These are phyloP conservation scores for Xylaria sp. DNA, from an alignment of 2,329 filamentous ascomycete genomes.

Conservation along the genomic window DNA sequence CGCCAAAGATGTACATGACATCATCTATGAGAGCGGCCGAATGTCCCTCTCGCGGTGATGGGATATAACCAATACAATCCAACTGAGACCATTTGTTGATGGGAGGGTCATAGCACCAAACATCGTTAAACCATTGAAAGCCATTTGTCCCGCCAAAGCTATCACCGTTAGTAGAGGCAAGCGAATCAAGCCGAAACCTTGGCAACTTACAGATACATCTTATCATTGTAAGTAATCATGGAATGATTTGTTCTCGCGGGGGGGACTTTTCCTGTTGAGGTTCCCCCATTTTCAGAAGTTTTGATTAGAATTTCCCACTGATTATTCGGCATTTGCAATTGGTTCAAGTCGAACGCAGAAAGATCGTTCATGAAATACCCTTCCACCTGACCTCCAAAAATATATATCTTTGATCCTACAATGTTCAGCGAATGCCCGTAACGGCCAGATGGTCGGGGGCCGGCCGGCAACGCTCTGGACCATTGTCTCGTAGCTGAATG, in stretches of 20 bases:
- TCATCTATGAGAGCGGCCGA: conserved; percentile 93
- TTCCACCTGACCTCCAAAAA: conserved; percentile 97
- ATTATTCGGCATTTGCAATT: conserved; percentile 89
- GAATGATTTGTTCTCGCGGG: conserved; percentile 95
- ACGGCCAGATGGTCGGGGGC: conserved; percentile 84
- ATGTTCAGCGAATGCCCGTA: conserved; percentile 98
- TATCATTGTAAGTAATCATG: conserved; percentile 90
- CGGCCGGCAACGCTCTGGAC: conserved; percentile 91
- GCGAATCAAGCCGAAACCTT: not conserved
- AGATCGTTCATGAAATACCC: conserved; percentile 98
- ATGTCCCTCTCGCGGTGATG: conserved; percentile 91
- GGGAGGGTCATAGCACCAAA: conserved; percentile 93
- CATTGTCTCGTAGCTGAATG: conserved; percentile 90
- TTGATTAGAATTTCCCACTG: conserved; percentile 93
- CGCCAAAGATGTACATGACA: conserved; percentile 99
- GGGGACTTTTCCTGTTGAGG: conserved; percentile 74
- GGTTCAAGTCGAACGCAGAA: conserved; percentile 94
- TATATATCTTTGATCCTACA: conserved; percentile 93
- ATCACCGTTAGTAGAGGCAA: conserved; percentile 23
- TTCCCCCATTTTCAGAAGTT: conserved; percentile 73
- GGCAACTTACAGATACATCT: conserved; percentile 84
- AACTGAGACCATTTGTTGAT: conserved; percentile 86
- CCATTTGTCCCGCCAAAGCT: conserved; percentile 99
- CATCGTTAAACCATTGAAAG: conserved; percentile 97
- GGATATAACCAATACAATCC: conserved; percentile 98